Base-by-base conservation (phyloP, 2,329 filamentous ascomycete species). In the Mycosphaerelloides madeirae region DNA sequence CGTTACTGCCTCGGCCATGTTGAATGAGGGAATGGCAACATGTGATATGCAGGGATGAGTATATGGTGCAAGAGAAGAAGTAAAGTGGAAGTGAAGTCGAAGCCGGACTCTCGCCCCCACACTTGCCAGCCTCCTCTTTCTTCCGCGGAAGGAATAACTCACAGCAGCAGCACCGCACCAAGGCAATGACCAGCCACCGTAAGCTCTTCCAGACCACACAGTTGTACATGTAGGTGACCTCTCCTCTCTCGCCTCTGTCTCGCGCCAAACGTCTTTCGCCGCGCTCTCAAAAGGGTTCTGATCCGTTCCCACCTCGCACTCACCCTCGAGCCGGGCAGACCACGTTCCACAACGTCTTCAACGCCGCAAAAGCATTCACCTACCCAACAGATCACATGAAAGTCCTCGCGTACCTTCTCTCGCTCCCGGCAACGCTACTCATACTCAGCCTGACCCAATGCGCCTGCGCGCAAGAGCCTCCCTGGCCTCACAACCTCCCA, bases 401-500 rank as follows among this genome's bases (percentile, higher is more conserved):
- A 41, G 45, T 53, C 36, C 14, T 58, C 25, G 28, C 45, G 15
- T 37, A 43, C 8, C 43, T 60, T 1, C 49, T 62, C 31, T 42
- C 51, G 6, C 50, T 65, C 15, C 61, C 60, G n/a, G 44, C 55
- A 22, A 48, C 50, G 29, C 46, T 63, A 3, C 37, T 63, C 18
- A 32, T 44, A 15, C 15, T 36, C 3, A 20, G 43, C 1, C n/a
- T 36, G 1, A 42, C 43, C 2, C 32, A 42, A 31, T 35, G 22
- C n/a, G 33, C 35, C 36, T 35, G 43, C 8, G 50, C 57, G 14
- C 50, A 62, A 18, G 65, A 66, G 40, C 49, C 60, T 29, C 63
- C 62, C 63, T 74, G 69, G 71, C 68, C 72, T 13, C 65, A 69
- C 64, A 69, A 73, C 38, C 62, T 74, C 2, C 69, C 71, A 11